Evolutionary conservation across 805 yeast species (phyloP).

Genomic region (Ogataea angusta): DNA sequence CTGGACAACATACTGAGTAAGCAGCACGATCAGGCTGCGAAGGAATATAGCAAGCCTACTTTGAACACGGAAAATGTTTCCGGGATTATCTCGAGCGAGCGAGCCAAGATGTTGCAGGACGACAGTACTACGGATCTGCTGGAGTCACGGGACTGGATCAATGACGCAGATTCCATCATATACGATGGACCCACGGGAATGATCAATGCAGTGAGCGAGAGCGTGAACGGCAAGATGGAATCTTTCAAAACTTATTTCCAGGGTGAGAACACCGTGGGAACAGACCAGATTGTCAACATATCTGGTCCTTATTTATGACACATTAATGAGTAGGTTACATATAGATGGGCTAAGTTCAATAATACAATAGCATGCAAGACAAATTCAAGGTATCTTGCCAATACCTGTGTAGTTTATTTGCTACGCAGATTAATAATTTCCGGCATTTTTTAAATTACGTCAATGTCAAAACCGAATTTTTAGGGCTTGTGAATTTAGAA

Average conservation of each 20-base stretch:
- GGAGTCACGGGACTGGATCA: constrained; percentile 44
- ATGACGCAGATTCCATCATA: constrained; percentile 38
- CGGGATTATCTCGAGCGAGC: constrained; percentile 14
- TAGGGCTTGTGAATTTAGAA: neutral
- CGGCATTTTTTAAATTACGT: too few relatives aligned
- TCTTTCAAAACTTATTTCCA: constrained; percentile 24
- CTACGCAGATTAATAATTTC: too few relatives aligned
- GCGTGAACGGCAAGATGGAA: constrained; percentile 24
- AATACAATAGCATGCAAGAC: too few relatives aligned
- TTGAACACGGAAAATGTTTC: constrained; percentile 11
- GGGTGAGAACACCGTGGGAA: constrained; percentile 1
- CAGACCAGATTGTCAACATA: constrained; percentile 3
- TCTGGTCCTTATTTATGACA: constrained; percentile 2
- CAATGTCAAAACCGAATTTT: too few relatives aligned
- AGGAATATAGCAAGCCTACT: constrained; percentile 33
- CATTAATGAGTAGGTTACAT: neutral
- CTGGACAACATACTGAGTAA: constrained; percentile 28
- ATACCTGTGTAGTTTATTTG: too few relatives aligned
- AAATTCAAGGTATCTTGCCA: too few relatives aligned
- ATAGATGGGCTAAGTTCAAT: neutral
- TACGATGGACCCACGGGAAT: constrained; percentile 72
- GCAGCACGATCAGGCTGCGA: constrained; percentile 35
- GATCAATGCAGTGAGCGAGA: constrained; percentile 60
- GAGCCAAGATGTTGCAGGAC: neutral
- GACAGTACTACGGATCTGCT: constrained; percentile 4